A percentile compares a stretch with the other conserved stretches of the same genome.
These are phyloP conservation scores for Dothistroma septosporum DNA, from an alignment of 2,329 filamentous ascomycete genomes.

Conservation along the genomic window DNA sequence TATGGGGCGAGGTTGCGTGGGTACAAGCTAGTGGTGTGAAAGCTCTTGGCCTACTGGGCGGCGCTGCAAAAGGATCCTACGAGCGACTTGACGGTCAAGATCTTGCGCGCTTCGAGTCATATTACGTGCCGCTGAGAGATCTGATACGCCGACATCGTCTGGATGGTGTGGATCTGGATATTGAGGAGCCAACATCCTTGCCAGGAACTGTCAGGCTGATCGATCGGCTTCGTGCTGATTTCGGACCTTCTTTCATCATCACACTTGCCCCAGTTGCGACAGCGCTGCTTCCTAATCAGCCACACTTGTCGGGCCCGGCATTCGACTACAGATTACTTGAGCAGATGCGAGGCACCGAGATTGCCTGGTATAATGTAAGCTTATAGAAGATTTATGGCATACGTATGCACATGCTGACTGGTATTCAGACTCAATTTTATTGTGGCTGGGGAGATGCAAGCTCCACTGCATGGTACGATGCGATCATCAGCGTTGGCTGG, in stretches of 20 bases:
- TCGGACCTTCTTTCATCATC: conserved; percentile 67
- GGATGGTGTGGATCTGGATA: conserved; percentile 71
- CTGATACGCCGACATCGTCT: conserved; percentile 59
- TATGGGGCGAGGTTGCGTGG: conserved; percentile 74
- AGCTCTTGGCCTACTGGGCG: conserved; percentile 82
- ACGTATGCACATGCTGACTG: conserved; percentile 1
- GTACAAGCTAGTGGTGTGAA: conserved; percentile 72
- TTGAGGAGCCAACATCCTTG: conserved; percentile 72
- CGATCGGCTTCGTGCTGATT: conserved; percentile 54
- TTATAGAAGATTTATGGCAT: neutral
- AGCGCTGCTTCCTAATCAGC: conserved; percentile 55
- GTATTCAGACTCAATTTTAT: conserved; percentile 68
- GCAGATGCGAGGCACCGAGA: conserved; percentile 58
- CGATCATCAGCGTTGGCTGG: conserved; percentile 63
- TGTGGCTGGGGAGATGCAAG: conserved; percentile 75
- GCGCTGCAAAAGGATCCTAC: conserved; percentile 72
- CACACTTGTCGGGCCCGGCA: conserved; percentile 63
- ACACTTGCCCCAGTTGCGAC: conserved; percentile 79
- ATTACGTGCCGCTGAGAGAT: conserved; percentile 65
- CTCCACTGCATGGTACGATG: conserved; percentile 49
- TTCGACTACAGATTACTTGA: conserved; percentile 78
- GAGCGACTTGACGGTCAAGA: conserved; percentile 57
- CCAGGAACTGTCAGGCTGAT: conserved; percentile 55
- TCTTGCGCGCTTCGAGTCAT: conserved; percentile 62
- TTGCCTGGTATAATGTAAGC: conserved; percentile 72